phyloP scores from a whole-genome alignment of 257 asterid genomes.

The Nicotiana attenuata region DNA sequence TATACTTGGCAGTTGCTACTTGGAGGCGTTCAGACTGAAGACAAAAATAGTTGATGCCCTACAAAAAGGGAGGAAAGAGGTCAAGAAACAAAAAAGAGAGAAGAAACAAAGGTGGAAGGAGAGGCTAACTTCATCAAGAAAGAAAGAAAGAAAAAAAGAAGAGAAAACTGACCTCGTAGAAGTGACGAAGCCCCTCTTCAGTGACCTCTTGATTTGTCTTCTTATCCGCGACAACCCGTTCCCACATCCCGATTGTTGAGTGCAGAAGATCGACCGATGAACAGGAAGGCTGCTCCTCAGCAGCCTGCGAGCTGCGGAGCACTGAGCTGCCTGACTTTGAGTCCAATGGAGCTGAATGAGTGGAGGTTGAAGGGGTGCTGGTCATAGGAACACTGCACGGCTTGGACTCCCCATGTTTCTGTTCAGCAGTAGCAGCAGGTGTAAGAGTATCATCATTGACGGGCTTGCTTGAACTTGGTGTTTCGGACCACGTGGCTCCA shows the following conservation, averaged over 20 bases:
- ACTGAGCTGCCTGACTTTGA: background rate
- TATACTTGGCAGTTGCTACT: background rate
- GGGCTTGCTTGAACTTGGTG: background rate
- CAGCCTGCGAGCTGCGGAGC: background rate
- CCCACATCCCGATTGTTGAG: background rate
- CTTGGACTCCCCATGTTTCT: background rate
- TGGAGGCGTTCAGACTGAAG: background rate
- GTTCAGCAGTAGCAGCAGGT: background rate
- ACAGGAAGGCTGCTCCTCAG: background rate
- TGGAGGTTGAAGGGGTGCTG: background rate
- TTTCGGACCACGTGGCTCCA: background rate
- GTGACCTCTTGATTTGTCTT: background rate
- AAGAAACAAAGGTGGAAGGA: background rate
- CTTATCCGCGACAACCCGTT: background rate
- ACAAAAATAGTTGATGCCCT: slow-evolving; percentile 9
- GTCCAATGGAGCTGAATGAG: background rate
- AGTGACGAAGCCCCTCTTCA: slow-evolving; percentile 9
- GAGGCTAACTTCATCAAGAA: background rate
- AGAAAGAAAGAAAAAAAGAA: too few species aligned
- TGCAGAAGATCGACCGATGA: background rate
- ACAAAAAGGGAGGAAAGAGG: background rate
- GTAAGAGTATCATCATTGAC: background rate
- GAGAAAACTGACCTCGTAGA: background rate
- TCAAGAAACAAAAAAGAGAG: background rate
- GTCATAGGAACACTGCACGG: background rate